Conservation (phyloP, 2,329 filamentous ascomycete genomes). For the Thielaviopsis populi region DNA sequence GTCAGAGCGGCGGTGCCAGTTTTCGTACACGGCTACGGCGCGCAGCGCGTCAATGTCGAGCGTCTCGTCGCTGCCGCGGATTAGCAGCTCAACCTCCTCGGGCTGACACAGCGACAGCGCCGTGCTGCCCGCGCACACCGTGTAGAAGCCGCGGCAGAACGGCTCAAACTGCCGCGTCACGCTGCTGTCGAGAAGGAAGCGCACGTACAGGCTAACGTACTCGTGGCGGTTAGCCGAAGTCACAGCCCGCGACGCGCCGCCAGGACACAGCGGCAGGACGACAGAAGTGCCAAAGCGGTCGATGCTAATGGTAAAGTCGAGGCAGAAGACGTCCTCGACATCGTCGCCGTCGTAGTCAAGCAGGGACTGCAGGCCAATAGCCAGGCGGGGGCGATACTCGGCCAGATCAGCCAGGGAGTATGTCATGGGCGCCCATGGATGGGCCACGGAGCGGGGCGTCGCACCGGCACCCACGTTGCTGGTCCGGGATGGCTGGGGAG, state of each 20-base stretch:
- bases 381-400: constrained; percentile 63
- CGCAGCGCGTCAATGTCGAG: constrained; percentile 64
- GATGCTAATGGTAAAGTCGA: constrained; percentile 64
- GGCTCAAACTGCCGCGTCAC: constrained; percentile 77
- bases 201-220: constrained; percentile 74
- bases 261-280: constrained; percentile 55
- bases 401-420: constrained; percentile 71
- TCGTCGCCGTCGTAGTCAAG: constrained; percentile 66
- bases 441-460: constrained; percentile 26
- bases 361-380: constrained; percentile 58
- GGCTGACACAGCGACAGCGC: constrained; percentile 75
- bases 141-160: constrained; percentile 88
- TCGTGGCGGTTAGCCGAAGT: constrained; percentile 74
- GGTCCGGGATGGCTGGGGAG: constrained; percentile 41
- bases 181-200: constrained; percentile 62
- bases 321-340: constrained; percentile 63
- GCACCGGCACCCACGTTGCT: constrained; percentile 24
- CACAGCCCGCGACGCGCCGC: constrained; percentile 59
- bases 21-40: constrained; percentile 67
- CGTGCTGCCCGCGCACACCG: constrained; percentile 67
- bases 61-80: constrained; percentile 70
- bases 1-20: constrained; percentile 41
- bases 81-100: constrained; percentile 79
- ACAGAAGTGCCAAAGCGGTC: constrained; percentile 60
- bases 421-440: constrained; percentile 47